Evolutionary conservation across 2,329 filamentous ascomycete species (phyloP), one percentile per base, ranked within the genome.

Genomic region (Pseudogymnoascus sp.): DNA sequence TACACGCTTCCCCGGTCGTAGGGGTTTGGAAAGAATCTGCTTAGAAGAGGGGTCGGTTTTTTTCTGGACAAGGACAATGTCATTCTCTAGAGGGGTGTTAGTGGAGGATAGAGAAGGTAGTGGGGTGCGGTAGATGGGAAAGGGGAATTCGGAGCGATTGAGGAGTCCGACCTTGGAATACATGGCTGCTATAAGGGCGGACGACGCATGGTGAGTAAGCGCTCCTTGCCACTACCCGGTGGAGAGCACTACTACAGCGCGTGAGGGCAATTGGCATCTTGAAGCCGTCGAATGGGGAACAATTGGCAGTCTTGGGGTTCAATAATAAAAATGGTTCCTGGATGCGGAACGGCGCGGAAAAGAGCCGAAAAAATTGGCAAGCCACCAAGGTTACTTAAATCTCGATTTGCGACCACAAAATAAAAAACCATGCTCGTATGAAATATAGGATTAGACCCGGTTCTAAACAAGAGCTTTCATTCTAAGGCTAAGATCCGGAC

Each of bases 11-110:
- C 75, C 74, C 56, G 68, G 69, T 35, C 69, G 72, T 37, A 82
- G 72, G 21, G 77, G 77, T 61, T 75, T 75, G 0, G 76, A 76
- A 42, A 82, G 72, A 17, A 74, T 69, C 3, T 73, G 63, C 1
- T 61, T 17, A 9, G 65, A 56, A 5, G 35, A 42, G 37, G 53
- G 29, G 40, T 63, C 63, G 19, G 61, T 26, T 19, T 63, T 69
- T 6, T 67, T 63, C 50, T 66, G 68, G 31, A 74, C 61, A 7
- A 73, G 59, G 40, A 75, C 70, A 53, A 70, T 67, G 46, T 75
- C 73, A 61, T 70, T 67, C 61, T 73, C 72, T 74, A 13, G 23
- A 23, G 11, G 37, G 3, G 37, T 26, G 56, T 50, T 2, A 50
- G 44, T 29, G 7, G 44, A 50, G 15, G 21, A 23, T 29, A 26